phyloP scores from a whole-genome alignment of 139 green algal genomes.

The Ostreobium quekettii region DNA sequence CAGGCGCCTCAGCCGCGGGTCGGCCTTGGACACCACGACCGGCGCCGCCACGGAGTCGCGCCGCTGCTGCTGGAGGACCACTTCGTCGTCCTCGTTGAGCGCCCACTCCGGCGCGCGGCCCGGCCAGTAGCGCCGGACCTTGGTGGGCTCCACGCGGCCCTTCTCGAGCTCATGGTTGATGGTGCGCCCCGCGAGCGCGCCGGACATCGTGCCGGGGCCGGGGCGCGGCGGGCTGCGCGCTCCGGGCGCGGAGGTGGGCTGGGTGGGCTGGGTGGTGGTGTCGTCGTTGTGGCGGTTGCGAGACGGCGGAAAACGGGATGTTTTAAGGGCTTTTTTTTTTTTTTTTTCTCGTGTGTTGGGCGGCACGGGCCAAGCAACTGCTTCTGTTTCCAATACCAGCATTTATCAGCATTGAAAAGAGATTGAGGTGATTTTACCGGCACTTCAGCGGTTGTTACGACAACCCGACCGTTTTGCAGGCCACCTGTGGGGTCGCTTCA shows the following conservation, averaged over 20 bases:
- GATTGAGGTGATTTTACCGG: no score
- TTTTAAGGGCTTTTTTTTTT: no score
- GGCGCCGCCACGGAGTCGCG: not conserved
- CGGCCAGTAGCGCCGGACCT: slow-evolving; percentile 78
- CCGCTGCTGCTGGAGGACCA: not conserved
- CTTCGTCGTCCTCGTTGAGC: slow-evolving; percentile 29
- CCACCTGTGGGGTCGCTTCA: no score
- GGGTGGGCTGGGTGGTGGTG: no score
- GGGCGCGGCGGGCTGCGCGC: not conserved
- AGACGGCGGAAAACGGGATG: no score
- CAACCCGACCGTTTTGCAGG: no score
- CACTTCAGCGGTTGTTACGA: no score
- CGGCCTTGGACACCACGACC: slow-evolving; percentile 6
- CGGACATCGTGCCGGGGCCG: slow-evolving; percentile 37
- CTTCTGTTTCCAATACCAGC: no score
- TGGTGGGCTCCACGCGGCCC: slow-evolving; percentile 58
- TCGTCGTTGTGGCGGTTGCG: no score
- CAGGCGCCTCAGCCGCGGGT: not conserved
- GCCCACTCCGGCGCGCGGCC: slow-evolving; percentile 77
- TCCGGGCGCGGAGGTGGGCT: not conserved
- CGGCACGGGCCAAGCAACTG: no score
- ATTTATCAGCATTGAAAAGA: no score
- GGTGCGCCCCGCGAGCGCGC: slow-evolving; percentile 29
- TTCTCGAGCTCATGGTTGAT: slow-evolving; percentile 46
- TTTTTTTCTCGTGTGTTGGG: no score